Evolutionary conservation across 306 rosid species (phyloP).

Genomic region (Vigna trinervia): DNA sequence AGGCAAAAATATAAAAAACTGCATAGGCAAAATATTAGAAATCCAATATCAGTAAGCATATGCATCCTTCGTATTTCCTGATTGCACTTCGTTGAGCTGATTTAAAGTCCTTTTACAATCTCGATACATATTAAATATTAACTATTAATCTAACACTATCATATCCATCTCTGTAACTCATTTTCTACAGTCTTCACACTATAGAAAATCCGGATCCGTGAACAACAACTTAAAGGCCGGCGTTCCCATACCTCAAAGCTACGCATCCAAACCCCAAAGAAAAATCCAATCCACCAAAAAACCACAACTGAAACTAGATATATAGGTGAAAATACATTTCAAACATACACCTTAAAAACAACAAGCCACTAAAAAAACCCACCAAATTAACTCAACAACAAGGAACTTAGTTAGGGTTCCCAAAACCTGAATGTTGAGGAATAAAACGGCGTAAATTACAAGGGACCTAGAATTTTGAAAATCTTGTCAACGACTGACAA

Average conservation of each 20-base stretch:
- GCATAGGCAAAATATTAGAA: conserved; percentile 11
- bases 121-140: not conserved
- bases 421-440: conserved; percentile 24
- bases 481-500: conserved; percentile 4
- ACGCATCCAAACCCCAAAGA: conserved; percentile 8
- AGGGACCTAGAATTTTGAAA: not conserved
- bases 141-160: conserved; percentile 21
- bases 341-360: conserved; percentile 10
- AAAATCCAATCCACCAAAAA: conserved; percentile 26
- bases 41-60: not conserved
- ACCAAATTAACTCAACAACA: not conserved
- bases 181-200: conserved; percentile 1
- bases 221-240: not conserved
- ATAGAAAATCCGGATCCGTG: not conserved
- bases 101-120: conserved; percentile 23
- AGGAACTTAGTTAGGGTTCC: conserved; percentile 34
- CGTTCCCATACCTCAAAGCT: conserved; percentile 14
- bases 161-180: conserved; percentile 15
- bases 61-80: conserved; percentile 10
- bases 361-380: not conserved
- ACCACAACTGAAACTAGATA: not conserved
- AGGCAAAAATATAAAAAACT: not conserved
- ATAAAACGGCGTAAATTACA: not conserved
- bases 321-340: not conserved
- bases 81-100: not conserved